These are phyloP conservation scores for Citrus reticulata DNA, from an alignment of 345 rosid species.

Conservation along the genomic window DNA sequence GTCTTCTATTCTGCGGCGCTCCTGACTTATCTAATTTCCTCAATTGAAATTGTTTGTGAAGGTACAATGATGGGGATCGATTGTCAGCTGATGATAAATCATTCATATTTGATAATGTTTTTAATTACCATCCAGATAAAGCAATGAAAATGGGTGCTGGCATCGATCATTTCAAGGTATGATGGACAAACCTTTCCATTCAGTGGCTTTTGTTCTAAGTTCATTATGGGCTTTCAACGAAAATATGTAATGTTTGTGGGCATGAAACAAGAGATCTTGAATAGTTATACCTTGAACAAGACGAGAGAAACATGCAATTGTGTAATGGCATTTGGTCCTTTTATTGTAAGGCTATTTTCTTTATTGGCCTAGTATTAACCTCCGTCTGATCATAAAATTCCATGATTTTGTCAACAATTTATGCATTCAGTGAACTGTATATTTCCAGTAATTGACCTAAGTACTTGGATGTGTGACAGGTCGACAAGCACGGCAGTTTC, in stretches of 20 bases:
- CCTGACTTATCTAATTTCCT: slow-evolving; percentile 2
- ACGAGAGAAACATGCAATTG: neutral
- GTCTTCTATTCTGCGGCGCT: neutral
- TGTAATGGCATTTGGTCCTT: neutral
- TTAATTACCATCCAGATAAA: slow-evolving; percentile 77
- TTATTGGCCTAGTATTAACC: neutral
- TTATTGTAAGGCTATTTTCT: neutral
- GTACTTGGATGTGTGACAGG: slow-evolving; percentile 37
- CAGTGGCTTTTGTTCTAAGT: neutral
- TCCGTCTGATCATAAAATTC: neutral
- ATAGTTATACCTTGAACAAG: neutral
- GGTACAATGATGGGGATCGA: slow-evolving; percentile 82
- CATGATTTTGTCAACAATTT: neutral
- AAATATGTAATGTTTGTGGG: neutral
- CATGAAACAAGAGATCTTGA: neutral
- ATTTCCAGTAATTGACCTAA: neutral
- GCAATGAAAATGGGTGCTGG: slow-evolving; percentile 70
- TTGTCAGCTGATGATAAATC: slow-evolving; percentile 64
- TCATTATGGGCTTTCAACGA: neutral
- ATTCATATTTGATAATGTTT: slow-evolving; percentile 54
- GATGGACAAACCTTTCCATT: slow-evolving; percentile 4
- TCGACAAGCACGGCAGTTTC: slow-evolving; percentile 58
- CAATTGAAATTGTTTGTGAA: slow-evolving; percentile 29
- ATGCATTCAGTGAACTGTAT: neutral
- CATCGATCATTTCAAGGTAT: slow-evolving; percentile 72